Conservation (phyloP, 164 flowering plant species). For the Protea cynaroides region DNA sequence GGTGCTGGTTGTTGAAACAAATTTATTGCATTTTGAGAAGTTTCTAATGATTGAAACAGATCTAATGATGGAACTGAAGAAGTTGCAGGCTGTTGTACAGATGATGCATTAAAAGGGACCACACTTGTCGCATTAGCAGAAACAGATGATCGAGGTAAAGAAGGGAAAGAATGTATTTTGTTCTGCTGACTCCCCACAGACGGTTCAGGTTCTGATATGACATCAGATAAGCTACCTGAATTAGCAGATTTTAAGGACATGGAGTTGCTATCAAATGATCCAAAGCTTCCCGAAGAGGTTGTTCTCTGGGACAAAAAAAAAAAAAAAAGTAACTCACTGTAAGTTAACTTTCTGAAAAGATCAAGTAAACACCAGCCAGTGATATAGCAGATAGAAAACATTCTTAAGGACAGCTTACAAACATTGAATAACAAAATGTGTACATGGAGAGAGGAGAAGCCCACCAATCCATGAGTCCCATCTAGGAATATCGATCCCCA, state of each 20-base stretch:
- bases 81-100: slow-evolving; percentile 23
- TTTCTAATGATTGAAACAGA: slow-evolving; percentile 31
- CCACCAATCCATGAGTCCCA: background rate
- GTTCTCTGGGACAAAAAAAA: slow-evolving; percentile 65
- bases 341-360: background rate
- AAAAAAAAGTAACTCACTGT: slow-evolving; percentile 7
- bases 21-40: slow-evolving; percentile 27
- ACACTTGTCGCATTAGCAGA: slow-evolving; percentile 26
- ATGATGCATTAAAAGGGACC: slow-evolving; percentile 34
- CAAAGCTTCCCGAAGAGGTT: slow-evolving; percentile 51
- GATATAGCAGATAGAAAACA: background rate
- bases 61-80: slow-evolving; percentile 28
- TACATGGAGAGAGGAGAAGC: background rate
- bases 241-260: slow-evolving; percentile 40
- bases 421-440: background rate
- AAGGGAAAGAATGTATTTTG: slow-evolving; percentile 19
- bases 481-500: background rate
- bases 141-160: slow-evolving; percentile 26
- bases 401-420: background rate
- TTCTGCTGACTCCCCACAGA: slow-evolving; percentile 21
- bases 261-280: slow-evolving; percentile 64
- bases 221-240: slow-evolving; percentile 34
- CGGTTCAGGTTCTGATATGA: slow-evolving; percentile 41
- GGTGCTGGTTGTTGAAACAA: slow-evolving; percentile 13
- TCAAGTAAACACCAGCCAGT: background rate